Evolutionary conservation across 257 asterid species (phyloP), one percentile per base, ranked within the genome.

Genomic region (Solanum boliviense): DNA sequence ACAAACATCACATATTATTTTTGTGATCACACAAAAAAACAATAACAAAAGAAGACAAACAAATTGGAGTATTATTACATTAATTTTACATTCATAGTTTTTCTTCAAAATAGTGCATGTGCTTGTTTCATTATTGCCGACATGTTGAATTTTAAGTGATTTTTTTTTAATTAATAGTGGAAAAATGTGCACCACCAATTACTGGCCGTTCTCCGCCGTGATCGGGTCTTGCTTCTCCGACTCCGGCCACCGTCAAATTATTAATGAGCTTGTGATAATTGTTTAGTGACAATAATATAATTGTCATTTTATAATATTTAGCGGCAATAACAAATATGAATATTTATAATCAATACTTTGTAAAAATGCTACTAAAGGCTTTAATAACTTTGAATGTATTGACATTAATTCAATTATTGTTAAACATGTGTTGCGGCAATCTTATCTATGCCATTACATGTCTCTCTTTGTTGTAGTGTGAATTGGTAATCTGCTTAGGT

Each of bases 51-150:
- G 76, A 75, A 36, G 11, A 16, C 72, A 89, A 60, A 81, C 46
- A 27, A 31, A 60, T 39, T 13, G 36, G 72, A 38, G 7, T 36
- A 84, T 2, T 7, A 3, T 70, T 29, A 70, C 38, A 15, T 23
- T 62, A 7, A 58, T 58, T 48, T 9, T 75, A 35, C 5, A 38
- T 67, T 23, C 9, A 13, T 23, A 39, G 25, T 62, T 84, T 58
- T 25, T 41, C 35, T 84, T 84, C 62, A 36, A n/a, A 35, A 31
- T n/a, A 34, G 44, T 82, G 76, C 88, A 89, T 84, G 92, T 88
- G 88, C 82, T 65, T 92, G 96, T 91, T 90, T 89, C 91, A 32
- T 6, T 46, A 82, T 20, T 38, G 3, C 90, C 92, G 92, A 92
- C 92, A 92, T 44, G 84, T 70, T 81, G 81, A 65, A 31, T 86